These are phyloP conservation scores for Medicago arabica DNA, from an alignment of 306 rosid species.

Conservation along the genomic window DNA sequence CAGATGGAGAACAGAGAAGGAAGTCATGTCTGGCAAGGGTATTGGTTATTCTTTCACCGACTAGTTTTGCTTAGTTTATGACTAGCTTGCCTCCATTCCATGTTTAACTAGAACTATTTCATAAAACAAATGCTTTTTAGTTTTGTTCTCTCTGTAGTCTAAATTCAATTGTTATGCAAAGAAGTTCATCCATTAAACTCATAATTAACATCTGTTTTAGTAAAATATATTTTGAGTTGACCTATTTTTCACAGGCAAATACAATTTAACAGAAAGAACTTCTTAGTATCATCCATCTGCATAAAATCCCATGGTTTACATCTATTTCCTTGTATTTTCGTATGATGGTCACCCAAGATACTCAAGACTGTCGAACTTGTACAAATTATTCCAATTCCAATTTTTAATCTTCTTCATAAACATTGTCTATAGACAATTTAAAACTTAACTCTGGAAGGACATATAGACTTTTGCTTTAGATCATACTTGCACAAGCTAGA, in stretches of 20 bases:
- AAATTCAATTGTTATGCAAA: background rate
- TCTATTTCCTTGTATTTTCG: no score
- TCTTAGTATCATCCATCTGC: no score
- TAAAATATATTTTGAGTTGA: background rate
- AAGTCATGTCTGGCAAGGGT: constrained; percentile 94
- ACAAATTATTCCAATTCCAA: background rate
- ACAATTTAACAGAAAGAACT: background rate
- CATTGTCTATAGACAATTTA: background rate
- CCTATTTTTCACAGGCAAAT: background rate
- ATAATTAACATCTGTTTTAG: background rate
- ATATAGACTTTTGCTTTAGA: background rate
- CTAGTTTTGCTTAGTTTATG: constrained; percentile 25
- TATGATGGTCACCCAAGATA: background rate
- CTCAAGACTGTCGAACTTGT: background rate
- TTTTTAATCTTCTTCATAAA: background rate
- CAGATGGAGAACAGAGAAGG: constrained; percentile 96
- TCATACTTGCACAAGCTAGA: constrained; percentile 28
- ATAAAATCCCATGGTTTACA: no score
- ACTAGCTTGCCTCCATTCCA: constrained; percentile 20
- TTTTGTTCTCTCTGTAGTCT: constrained; percentile 12
- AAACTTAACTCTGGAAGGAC: background rate
- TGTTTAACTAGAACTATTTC: constrained; percentile 17
- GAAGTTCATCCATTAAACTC: background rate
- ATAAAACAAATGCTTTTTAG: constrained; percentile 30
- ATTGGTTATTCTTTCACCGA: constrained; percentile 41